These are phyloP conservation scores for Suillus placidus DNA, from an alignment of 768 basidiomycete genomes.

Conservation along the genomic window DNA sequence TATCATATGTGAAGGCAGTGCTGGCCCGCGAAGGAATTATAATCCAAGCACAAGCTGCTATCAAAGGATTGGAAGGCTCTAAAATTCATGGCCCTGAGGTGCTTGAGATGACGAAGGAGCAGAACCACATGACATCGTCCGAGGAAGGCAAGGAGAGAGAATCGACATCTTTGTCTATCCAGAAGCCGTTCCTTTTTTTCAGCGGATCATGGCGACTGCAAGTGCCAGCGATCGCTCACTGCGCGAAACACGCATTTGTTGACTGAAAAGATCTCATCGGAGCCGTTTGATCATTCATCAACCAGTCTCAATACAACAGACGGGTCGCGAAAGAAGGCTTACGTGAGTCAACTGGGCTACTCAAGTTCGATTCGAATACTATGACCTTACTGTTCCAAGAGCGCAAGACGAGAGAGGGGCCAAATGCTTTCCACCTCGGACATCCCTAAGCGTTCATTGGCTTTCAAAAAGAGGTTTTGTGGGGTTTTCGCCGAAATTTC, in stretches of 20 bases:
- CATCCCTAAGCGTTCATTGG: constrained; percentile 87
- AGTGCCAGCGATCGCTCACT: constrained; percentile 86
- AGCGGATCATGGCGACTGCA: constrained; percentile 80
- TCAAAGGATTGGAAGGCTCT: constrained; percentile 81
- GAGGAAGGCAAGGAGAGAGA: constrained; percentile 59
- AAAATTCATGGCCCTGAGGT: constrained; percentile 50
- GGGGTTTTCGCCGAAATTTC: constrained; percentile 2
- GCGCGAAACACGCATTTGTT: constrained; percentile 82
- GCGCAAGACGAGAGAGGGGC: constrained; percentile 15
- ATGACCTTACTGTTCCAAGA: constrained; percentile 67
- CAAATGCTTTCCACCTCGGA: constrained; percentile 81
- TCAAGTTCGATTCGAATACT: constrained; percentile 83
- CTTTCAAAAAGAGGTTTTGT: constrained; percentile 85
- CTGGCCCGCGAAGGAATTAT: constrained; percentile 89
- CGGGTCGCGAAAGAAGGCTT: constrained; percentile 66
- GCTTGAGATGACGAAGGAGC: constrained; percentile 82
- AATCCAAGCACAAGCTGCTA: constrained; percentile 89
- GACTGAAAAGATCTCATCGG: constrained; percentile 66
- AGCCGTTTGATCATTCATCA: constrained; percentile 42
- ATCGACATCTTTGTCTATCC: constrained; percentile 50
- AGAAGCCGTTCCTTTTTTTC: constrained; percentile 82
- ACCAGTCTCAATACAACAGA: constrained; percentile 57
- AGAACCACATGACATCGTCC: constrained; percentile 83
- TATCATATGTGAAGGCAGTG: constrained; percentile 87
- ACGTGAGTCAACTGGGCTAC: constrained; percentile 79